Evolutionary conservation across 1,139 yeast species (phyloP).

Genomic region (Casaregolazyma suthepensis): DNA sequence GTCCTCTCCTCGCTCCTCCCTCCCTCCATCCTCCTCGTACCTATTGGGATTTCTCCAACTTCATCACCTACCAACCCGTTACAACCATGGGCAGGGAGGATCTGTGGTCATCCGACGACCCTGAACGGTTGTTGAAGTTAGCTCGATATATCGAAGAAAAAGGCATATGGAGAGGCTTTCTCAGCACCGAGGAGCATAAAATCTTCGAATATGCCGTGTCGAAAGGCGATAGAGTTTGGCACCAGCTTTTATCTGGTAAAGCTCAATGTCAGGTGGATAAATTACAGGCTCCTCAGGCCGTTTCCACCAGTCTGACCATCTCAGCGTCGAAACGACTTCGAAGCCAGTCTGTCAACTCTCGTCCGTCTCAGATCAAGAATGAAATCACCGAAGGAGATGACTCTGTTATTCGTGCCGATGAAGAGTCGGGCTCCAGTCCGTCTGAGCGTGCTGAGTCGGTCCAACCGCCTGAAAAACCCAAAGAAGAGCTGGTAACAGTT

Average conservation of each 20-base stretch:
- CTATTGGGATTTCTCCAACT: constrained; percentile 1
- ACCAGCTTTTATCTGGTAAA: constrained; percentile 30
- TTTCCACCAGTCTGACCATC: background rate
- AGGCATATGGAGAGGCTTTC: constrained; percentile 36
- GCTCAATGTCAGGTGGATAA: constrained; percentile 22
- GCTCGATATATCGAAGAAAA: constrained; percentile 35
- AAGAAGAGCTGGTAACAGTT: constrained; percentile 13
- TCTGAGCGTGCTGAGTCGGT: constrained; percentile 6
- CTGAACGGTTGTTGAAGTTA: constrained; percentile 30
- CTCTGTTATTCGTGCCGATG: background rate
- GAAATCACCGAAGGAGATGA: constrained; percentile 3
- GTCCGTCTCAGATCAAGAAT: constrained; percentile 4
- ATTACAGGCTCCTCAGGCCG: background rate
- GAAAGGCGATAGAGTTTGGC: constrained; percentile 32
- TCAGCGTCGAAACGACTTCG: background rate
- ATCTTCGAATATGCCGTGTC: constrained; percentile 31
- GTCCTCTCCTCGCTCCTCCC: background rate
- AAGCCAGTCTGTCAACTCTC: background rate
- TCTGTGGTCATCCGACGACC: constrained; percentile 34
- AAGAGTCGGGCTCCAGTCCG: constrained; percentile 4
- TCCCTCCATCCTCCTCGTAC: background rate
- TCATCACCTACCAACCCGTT: constrained; percentile 2
- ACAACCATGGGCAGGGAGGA: constrained; percentile 13
- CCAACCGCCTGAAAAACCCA: constrained; percentile 3
- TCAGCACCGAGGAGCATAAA: constrained; percentile 35